These are phyloP conservation scores for Gossypium lobatum DNA, from an alignment of 441 rosid species.

Conservation along the genomic window DNA sequence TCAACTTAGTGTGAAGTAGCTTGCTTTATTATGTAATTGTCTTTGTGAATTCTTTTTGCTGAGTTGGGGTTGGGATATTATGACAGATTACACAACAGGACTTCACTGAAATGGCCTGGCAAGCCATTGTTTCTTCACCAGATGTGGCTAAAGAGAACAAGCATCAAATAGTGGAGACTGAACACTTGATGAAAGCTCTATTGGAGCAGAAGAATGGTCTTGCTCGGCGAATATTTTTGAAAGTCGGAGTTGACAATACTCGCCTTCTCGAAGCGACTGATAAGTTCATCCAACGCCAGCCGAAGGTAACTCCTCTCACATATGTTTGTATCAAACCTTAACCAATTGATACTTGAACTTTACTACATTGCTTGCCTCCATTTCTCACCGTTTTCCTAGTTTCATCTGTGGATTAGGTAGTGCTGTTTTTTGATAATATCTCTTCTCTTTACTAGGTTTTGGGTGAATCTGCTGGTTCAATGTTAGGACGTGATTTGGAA, in stretches of 20 bases:
- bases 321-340: not conserved
- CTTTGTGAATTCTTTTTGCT: not conserved
- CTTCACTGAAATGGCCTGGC: conserved; percentile 99
- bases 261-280: conserved; percentile 89
- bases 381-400: not conserved
- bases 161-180: conserved; percentile 98
- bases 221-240: conserved; percentile 85
- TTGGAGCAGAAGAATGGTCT: conserved; percentile 99
- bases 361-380: not conserved
- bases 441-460: conserved; percentile 44
- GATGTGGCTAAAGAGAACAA: conserved; percentile 92
- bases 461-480: conserved; percentile 85
- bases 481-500: conserved; percentile 96
- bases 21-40: not conserved
- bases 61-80: conserved; percentile 8
- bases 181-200: conserved; percentile 89
- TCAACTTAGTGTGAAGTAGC: not conserved
- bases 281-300: conserved; percentile 83
- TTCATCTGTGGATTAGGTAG: not conserved
- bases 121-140: conserved; percentile 85
- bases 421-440: conserved; percentile 11
- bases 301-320: conserved; percentile 51
- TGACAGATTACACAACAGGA: conserved; percentile 86
- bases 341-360: not conserved
- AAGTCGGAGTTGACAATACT: conserved; percentile 80